A percentile compares a stretch with the other conserved stretches of the same genome.
Evolutionary conservation across 345 rosid species (phyloP).

Genomic region (Pseudoturritis turrita): DNA sequence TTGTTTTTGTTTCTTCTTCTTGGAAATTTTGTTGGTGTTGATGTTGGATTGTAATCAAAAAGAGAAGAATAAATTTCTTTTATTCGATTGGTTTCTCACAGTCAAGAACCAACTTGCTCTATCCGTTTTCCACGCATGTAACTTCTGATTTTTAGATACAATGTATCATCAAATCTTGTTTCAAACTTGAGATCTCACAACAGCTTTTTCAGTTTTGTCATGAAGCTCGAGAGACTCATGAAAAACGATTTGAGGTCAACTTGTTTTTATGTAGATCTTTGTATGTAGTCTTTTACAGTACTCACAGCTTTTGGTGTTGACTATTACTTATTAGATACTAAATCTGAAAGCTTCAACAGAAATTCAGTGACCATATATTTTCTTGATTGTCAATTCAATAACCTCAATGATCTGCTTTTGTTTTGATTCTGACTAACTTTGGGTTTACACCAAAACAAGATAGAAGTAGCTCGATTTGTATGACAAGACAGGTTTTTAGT

Average conservation of each 20-base stretch:
- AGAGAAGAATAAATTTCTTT: not conserved
- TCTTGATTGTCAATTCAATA: constrained; percentile 11
- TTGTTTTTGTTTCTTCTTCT: not conserved
- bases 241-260: not conserved
- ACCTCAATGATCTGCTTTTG: constrained; percentile 1
- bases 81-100: not conserved
- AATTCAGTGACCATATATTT: not conserved
- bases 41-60: not conserved
- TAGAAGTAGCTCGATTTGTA: not conserved
- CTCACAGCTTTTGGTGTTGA: not conserved
- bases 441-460: constrained; percentile 14
- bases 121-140: not conserved
- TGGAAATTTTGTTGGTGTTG: not conserved
- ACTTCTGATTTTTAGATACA: not conserved
- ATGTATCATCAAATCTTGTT: constrained; percentile 13
- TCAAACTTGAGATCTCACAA: not conserved
- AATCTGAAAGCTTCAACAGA: not conserved
- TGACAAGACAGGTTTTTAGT: constrained; percentile 10
- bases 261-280: not conserved
- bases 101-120: constrained; percentile 9
- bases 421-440: constrained; percentile 6
- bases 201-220: constrained; percentile 3
- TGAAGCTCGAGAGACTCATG: not conserved
- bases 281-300: not conserved
- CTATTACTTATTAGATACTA: not conserved